Percentiles rank a stretch among this genome's conserved stretches.
These are phyloP conservation scores for Waltiozyma solani DNA, from an alignment of 1,139 yeast species.

Conservation along the genomic window DNA sequence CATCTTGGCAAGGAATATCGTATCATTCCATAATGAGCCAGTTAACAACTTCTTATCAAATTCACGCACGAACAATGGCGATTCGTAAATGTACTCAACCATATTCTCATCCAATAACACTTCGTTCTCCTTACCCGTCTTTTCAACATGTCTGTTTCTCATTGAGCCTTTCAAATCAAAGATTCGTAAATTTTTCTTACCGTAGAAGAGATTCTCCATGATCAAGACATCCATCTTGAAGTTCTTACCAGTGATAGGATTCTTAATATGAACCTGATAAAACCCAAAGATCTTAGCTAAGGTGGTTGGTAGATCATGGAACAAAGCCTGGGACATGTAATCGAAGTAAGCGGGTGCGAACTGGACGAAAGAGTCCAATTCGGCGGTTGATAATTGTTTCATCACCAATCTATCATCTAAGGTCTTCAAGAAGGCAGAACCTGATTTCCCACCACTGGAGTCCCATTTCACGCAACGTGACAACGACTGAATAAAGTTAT, in stretches of 20 bases:
- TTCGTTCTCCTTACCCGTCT: constrained; percentile 92
- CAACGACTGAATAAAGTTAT: constrained; percentile 74
- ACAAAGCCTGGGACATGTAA: constrained; percentile 90
- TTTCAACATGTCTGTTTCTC: constrained; percentile 94
- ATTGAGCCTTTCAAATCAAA: constrained; percentile 96
- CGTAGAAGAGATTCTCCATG: constrained; percentile 92
- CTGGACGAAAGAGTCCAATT: constrained; percentile 85
- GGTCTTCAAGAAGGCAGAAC: constrained; percentile 88
- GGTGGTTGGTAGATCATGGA: constrained; percentile 90
- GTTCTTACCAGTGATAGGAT: constrained; percentile 62
- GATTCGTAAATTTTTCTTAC: constrained; percentile 72
- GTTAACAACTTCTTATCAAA: constrained; percentile 79
- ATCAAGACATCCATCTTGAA: constrained; percentile 86
- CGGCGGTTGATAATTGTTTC: constrained; percentile 81
- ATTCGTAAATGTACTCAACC: constrained; percentile 95
- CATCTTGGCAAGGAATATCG: constrained; percentile 89
- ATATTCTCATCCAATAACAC: constrained; percentile 93
- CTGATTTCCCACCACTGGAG: constrained; percentile 93
- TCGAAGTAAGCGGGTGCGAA: constrained; percentile 97
- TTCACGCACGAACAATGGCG: constrained; percentile 90
- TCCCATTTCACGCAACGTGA: constrained; percentile 95
- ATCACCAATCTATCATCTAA: constrained; percentile 82
- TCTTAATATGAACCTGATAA: constrained; percentile 84
- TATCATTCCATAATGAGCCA: constrained; percentile 91
- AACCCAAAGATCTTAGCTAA: constrained; percentile 93